Conservation (phyloP, 1,284 basidiomycete genomes). For the Pyrrhoderma lamaoense region DNA sequence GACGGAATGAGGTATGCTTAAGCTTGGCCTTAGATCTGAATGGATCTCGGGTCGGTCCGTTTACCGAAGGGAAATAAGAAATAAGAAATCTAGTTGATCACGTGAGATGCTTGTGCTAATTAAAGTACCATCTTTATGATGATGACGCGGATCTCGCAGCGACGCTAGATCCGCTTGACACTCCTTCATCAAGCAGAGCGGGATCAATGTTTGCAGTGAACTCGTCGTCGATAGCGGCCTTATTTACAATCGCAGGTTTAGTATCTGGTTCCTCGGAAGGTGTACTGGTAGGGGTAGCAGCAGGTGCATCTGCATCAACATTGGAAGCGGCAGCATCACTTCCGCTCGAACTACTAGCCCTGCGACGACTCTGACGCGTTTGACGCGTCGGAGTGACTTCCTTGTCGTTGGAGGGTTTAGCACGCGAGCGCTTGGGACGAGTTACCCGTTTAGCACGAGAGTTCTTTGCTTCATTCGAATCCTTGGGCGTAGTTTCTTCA, state of each 20-base stretch:
- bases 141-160: not conserved
- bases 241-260: not conserved
- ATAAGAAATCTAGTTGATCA: not conserved
- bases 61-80: not conserved
- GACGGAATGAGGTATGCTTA: not conserved
- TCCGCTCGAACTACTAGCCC: slow-evolving; percentile 10
- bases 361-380: slow-evolving; percentile 9
- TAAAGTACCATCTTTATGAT: not conserved
- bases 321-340: slow-evolving; percentile 9
- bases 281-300: not conserved
- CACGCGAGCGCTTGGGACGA: slow-evolving; percentile 11
- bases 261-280: not conserved
- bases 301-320: not conserved
- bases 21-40: not conserved
- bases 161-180: not conserved
- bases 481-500: not conserved
- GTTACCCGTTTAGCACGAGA: slow-evolving; percentile 8
- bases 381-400: slow-evolving; percentile 9
- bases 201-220: slow-evolving; percentile 12
- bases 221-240: not conserved
- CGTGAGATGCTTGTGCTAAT: slow-evolving; percentile 9
- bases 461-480: slow-evolving; percentile 7
- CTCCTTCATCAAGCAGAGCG: slow-evolving; percentile 5
- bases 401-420: slow-evolving; percentile 1
- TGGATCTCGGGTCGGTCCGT: not conserved